phyloP scores from a whole-genome alignment of 1,284 basidiomycete species.

The Phellinidium pouzarii region DNA sequence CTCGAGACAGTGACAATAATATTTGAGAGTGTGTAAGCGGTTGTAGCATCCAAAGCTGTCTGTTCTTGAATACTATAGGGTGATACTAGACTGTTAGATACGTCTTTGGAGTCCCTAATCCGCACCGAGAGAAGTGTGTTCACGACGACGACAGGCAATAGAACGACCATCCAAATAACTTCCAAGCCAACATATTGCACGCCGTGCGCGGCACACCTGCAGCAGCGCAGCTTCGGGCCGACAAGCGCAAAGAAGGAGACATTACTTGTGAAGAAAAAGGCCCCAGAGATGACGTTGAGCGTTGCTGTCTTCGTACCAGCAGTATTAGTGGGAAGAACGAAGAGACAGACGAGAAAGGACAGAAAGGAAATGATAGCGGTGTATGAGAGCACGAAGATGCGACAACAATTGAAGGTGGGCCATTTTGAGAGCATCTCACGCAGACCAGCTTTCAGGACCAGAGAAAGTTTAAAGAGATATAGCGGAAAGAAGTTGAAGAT shows the following conservation, averaged over 20 bases:
- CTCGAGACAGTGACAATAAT: background rate
- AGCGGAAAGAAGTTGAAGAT: too few relatives aligned
- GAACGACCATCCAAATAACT: background rate
- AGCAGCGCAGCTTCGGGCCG: constrained; percentile 2
- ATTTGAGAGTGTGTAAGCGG: background rate
- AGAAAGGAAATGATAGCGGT: constrained; percentile 1
- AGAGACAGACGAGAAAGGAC: constrained; percentile 1
- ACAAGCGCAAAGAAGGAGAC: background rate
- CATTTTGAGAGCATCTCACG: background rate
- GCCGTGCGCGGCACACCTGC: background rate
- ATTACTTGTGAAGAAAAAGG: background rate
- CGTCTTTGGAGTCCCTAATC: background rate
- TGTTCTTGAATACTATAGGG: too few relatives aligned
- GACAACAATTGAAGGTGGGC: background rate
- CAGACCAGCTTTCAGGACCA: background rate
- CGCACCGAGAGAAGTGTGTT: background rate
- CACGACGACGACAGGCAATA: background rate
- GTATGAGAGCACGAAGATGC: constrained; percentile 3
- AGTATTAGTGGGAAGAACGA: background rate
- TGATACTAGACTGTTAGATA: background rate
- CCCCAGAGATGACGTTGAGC: background rate
- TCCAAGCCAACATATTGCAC: constrained; percentile 7
- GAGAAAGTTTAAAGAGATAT: background rate
- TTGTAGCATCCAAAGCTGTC: background rate
- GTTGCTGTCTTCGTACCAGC: background rate